Evolutionary conservation across 441 rosid genomes (phyloP).

Genomic region (Erodium texanum): DNA sequence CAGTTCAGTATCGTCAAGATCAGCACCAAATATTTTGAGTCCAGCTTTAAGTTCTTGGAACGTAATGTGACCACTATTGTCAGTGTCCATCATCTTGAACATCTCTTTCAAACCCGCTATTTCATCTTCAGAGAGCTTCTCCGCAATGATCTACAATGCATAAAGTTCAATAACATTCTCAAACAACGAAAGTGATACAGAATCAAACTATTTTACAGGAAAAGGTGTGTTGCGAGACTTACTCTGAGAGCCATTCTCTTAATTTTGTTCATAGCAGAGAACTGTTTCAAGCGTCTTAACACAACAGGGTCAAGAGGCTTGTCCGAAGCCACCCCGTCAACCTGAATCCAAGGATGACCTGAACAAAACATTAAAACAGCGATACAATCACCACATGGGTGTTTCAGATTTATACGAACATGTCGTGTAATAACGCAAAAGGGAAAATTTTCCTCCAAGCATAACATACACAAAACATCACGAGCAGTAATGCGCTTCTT

Average conservation of each 20-base stretch:
- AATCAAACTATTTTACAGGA: no score
- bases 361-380: no score
- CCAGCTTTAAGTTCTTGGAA: slow-evolving; percentile 90
- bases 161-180: no score
- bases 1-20: slow-evolving; percentile 87
- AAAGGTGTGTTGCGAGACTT: slow-evolving; percentile 17
- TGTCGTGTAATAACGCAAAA: no score
- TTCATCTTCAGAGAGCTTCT: slow-evolving; percentile 85
- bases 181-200: no score
- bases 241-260: slow-evolving; percentile 95
- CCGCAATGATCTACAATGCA: slow-evolving; percentile 62
- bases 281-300: slow-evolving; percentile 84
- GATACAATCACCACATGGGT: no score
- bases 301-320: slow-evolving; percentile 95
- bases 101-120: slow-evolving; percentile 90
- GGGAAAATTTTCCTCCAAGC: no score
- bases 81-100: slow-evolving; percentile 93
- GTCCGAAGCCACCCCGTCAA: slow-evolving; percentile 91
- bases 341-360: slow-evolving; percentile 98
- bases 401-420: no score
- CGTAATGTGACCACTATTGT: slow-evolving; percentile 83
- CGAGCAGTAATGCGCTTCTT: slow-evolving; percentile 69
- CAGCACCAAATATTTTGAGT: slow-evolving; percentile 72
- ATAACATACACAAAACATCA: slow-evolving; percentile 91
- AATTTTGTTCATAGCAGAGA: slow-evolving; percentile 97